Evolutionary conservation across 768 basidiomycete species (phyloP), one percentile per base, ranked within the genome.

Genomic region (Naganishia friedmannii): DNA sequence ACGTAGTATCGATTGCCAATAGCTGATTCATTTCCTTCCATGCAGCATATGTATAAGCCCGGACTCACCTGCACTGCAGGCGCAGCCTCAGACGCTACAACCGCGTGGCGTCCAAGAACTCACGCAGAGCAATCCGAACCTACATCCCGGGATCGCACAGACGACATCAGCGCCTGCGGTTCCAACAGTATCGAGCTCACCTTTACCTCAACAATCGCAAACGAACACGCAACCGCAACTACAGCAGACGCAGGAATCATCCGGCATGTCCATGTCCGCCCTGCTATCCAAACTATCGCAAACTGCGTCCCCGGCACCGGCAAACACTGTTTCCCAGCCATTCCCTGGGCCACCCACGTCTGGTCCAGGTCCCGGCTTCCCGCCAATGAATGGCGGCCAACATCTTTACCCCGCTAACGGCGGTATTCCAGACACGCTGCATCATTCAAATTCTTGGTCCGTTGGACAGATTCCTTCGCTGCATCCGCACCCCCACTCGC

Each of bases 221-320:
- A 56, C 26, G 28, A 8, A 56, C 10, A 7, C 31, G 19, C 26
- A 56, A 21, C 28, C 34, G 57, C 57, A 34, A 23, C n/a, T n/a
- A 42, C 42, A 42, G n/a, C 48, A 51, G 17, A 23, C 53, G n/a
- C 54, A 29, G 15, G 29, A 63, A 63, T 9, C 60, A 42, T 31
- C 60, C 15, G 60, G 60, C 39, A 63, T 63, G 60, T 63, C 60
- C 39, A 63, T 63, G 60, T 26, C 60, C 3, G 60, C 39, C n/a
- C 12, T 63, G n/a, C 26, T 63, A 26, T 39, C 23, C 37, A 63
- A 63, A 19, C 60, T 63, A 17, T 32, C 57, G n/a, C 57, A 58
- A 23, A 37, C 32, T 3, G n/a, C 29, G 6, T 34, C 42, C 15
- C 42, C 57, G n/a, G 34, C 57, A 12, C n/a, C 31, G 8, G 32